Percentiles rank a stretch among this genome's conserved stretches.
Evolutionary conservation across 192 early-diverging fungal genomes (phyloP).

Genomic region (Fimicolochytrium jonesii): DNA sequence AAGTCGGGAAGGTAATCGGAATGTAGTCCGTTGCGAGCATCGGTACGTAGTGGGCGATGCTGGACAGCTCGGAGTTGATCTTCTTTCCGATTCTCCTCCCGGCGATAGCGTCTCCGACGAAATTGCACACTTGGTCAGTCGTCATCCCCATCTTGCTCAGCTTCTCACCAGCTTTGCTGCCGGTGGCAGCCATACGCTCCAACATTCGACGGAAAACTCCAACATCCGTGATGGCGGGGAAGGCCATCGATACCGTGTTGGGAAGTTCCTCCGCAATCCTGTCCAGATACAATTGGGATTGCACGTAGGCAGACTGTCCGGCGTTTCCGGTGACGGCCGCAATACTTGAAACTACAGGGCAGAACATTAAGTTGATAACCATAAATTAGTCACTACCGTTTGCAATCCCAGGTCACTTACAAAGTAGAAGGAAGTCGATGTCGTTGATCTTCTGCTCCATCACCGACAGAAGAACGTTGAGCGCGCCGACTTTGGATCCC

Average conservation of each 20-base stretch:
- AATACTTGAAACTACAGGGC: not conserved
- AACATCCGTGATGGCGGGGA: slow-evolving; percentile 8
- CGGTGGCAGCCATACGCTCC: not conserved
- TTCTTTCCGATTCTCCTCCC: no score
- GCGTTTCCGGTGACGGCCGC: slow-evolving; percentile 2
- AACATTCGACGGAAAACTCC: slow-evolving; percentile 11
- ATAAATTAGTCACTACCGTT: no score
- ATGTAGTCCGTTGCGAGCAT: no score
- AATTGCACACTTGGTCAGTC: slow-evolving; percentile 12
- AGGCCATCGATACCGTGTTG: slow-evolving; percentile 13
- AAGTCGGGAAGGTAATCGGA: not conserved
- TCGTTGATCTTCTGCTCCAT: not conserved
- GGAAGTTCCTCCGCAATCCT: slow-evolving; percentile 7
- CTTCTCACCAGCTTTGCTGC: not conserved
- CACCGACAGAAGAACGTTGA: slow-evolving; percentile 1
- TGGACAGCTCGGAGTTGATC: no score
- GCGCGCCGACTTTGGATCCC: slow-evolving; percentile 14
- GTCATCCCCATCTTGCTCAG: slow-evolving; percentile 11
- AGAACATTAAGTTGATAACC: no score
- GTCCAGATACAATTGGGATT: no score
- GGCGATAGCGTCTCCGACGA: slow-evolving; percentile 9
- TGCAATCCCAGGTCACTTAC: no score
- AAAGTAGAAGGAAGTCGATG: not conserved
- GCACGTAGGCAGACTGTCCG: not conserved
- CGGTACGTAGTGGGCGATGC: not conserved